These are phyloP conservation scores for Diaporthe velutina DNA, from an alignment of 2,329 filamentous ascomycete genomes.

Conservation along the genomic window DNA sequence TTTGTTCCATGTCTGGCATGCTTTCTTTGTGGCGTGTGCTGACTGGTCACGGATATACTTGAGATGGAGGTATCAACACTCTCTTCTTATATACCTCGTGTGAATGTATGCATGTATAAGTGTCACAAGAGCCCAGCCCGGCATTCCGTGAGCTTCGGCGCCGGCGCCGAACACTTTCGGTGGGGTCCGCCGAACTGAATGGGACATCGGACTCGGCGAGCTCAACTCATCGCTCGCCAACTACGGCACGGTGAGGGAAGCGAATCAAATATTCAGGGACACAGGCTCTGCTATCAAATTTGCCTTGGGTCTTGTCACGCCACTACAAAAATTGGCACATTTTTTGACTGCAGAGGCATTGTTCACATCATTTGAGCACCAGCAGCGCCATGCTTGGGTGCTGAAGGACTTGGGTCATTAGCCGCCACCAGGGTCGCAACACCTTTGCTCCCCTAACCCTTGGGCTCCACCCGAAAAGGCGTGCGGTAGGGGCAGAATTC, in stretches of 20 bases:
- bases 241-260: background rate
- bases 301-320: background rate
- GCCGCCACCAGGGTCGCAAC: too few species aligned
- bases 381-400: background rate
- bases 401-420: background rate
- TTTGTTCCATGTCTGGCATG: slow-evolving; percentile 6
- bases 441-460: slow-evolving; percentile 31
- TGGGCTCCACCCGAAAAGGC: background rate
- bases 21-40: too few species aligned
- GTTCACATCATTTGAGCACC: background rate
- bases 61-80: background rate
- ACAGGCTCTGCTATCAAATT: background rate
- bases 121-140: background rate
- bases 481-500: slow-evolving; percentile 29
- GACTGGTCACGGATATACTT: too few species aligned
- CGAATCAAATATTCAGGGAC: too few species aligned
- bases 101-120: background rate
- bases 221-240: background rate
- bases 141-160: background rate
- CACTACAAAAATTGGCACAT: background rate
- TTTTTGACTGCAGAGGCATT: background rate
- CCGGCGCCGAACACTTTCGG: slow-evolving; percentile 32
- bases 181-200: slow-evolving; percentile 12
- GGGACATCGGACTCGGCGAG: background rate
- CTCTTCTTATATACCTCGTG: background rate